Conservation (phyloP, 768 basidiomycete genomes). For the Trametes punicea region DNA sequence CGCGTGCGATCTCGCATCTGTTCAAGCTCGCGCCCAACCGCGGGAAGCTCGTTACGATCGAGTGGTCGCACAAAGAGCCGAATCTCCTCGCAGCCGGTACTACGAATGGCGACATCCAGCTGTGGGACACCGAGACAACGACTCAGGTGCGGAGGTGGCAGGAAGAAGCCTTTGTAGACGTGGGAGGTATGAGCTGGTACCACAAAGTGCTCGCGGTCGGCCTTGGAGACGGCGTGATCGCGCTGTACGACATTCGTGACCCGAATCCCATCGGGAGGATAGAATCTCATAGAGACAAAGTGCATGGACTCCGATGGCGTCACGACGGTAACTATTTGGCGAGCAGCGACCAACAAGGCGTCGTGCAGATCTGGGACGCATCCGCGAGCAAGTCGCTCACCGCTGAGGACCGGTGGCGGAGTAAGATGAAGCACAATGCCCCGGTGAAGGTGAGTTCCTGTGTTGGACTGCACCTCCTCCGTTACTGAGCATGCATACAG, state of each 20-base stretch:
- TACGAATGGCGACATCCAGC: conserved; percentile 45
- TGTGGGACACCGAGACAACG: conserved; percentile 47
- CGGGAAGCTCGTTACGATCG: conserved; percentile 44
- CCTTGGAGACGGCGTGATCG: conserved; percentile 36
- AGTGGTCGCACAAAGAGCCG: conserved; percentile 47
- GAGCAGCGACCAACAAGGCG: conserved; percentile 40
- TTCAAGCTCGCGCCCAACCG: conserved; percentile 36
- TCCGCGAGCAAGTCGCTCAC: conserved; percentile 34
- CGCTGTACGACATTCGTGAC: conserved; percentile 37
- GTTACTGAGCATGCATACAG: conserved; percentile 30
- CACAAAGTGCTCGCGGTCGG: conserved; percentile 39
- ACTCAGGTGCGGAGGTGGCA: conserved; percentile 28
- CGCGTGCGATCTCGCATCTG: conserved; percentile 48
- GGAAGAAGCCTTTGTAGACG: conserved; percentile 19
- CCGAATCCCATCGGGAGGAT: conserved; percentile 28
- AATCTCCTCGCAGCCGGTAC: conserved; percentile 51
- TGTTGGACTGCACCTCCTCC: background rate
- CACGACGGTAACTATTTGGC: conserved; percentile 39
- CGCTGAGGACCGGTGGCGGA: conserved; percentile 31
- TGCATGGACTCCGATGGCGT: conserved; percentile 42
- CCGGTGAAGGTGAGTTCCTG: conserved; percentile 39
- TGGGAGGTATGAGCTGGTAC: conserved; percentile 42
- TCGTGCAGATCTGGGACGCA: conserved; percentile 44
- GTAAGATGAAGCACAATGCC: conserved; percentile 42
- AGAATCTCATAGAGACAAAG: conserved; percentile 33